A percentile compares a stretch with the other conserved stretches of the same genome.
These are phyloP conservation scores for Pleodorina starrii DNA, from an alignment of 139 green algal genomes.

Conservation along the genomic window DNA sequence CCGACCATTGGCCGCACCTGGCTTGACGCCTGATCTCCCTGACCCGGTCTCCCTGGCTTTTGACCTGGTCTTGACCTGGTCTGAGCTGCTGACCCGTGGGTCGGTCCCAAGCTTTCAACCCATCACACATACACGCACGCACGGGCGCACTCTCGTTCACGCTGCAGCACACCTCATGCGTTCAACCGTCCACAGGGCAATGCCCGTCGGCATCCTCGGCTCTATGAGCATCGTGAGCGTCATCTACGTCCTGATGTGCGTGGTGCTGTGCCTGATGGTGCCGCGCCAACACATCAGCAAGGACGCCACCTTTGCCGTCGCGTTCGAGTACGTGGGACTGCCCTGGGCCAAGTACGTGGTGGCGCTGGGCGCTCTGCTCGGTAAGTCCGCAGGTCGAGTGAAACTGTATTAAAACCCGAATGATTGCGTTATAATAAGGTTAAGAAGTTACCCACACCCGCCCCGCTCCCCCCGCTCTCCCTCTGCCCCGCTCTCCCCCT, in stretches of 20 bases:
- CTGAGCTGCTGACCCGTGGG: too few species aligned
- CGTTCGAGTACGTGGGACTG: conserved; percentile 63
- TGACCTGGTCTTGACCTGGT: too few species aligned
- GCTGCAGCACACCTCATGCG: too few species aligned
- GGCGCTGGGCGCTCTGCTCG: conserved; percentile 57
- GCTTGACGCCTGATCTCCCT: too few species aligned
- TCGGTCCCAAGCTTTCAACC: too few species aligned
- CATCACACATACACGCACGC: too few species aligned
- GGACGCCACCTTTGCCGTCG: conserved; percentile 60
- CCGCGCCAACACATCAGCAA: conserved; percentile 61
- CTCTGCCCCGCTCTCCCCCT: neutral
- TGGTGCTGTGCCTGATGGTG: conserved; percentile 50
- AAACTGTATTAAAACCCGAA: too few species aligned
- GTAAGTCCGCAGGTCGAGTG: too few species aligned
- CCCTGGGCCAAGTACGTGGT: conserved; percentile 61
- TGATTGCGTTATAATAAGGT: too few species aligned
- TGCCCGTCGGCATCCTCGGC: conserved; percentile 74
- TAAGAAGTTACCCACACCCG: neutral
- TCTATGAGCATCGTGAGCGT: conserved; percentile 69
- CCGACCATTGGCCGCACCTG: too few species aligned
- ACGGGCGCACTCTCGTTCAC: too few species aligned
- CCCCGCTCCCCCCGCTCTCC: neutral
- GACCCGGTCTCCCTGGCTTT: too few species aligned
- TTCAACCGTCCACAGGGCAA: conserved; percentile 46
- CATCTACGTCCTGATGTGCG: conserved; percentile 76